Percentiles rank a stretch among this genome's conserved stretches.
Evolutionary conservation across 75 land plant species (phyloP).

Genomic region (Pinus taeda): DNA sequence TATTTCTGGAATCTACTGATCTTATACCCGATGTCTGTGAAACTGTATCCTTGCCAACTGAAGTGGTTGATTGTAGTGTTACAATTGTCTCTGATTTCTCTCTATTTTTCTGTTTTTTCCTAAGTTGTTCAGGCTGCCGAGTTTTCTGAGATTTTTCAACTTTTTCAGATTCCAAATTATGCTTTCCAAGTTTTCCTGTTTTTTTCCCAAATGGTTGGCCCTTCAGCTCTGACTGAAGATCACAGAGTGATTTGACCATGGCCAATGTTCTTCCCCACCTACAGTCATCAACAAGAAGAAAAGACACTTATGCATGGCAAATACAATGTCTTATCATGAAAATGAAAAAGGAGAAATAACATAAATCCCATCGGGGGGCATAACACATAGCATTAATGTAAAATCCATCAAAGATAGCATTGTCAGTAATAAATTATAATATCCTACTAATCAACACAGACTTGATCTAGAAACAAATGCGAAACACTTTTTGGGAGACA

Average conservation of each 20-base stretch:
- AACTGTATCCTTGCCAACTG: not conserved
- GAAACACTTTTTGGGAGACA: not conserved
- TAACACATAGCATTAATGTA: slow-evolving; percentile 3
- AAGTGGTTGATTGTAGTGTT: no score
- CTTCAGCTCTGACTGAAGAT: slow-evolving; percentile 47
- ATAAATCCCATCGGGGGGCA: not conserved
- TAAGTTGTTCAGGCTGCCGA: no score
- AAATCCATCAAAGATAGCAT: not conserved
- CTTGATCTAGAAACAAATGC: no score
- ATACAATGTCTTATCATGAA: slow-evolving; percentile 1
- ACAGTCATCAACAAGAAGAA: not conserved
- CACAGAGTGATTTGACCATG: slow-evolving; percentile 60
- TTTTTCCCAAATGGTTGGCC: slow-evolving; percentile 6
- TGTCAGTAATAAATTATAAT: no score
- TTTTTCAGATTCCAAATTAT: not conserved
- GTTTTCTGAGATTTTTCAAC: no score
- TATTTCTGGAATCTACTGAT: not conserved
- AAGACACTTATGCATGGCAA: not conserved
- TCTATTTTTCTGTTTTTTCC: no score
- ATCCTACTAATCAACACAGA: no score
- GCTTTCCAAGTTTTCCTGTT: not conserved
- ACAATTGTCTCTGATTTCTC: no score
- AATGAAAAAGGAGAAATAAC: not conserved
- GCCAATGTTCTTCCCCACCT: slow-evolving; percentile 62
- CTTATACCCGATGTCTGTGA: slow-evolving; percentile 3